Conservation (phyloP, 2,329 filamentous ascomycete genomes). For the Aaosphaeria pasadenensis region DNA sequence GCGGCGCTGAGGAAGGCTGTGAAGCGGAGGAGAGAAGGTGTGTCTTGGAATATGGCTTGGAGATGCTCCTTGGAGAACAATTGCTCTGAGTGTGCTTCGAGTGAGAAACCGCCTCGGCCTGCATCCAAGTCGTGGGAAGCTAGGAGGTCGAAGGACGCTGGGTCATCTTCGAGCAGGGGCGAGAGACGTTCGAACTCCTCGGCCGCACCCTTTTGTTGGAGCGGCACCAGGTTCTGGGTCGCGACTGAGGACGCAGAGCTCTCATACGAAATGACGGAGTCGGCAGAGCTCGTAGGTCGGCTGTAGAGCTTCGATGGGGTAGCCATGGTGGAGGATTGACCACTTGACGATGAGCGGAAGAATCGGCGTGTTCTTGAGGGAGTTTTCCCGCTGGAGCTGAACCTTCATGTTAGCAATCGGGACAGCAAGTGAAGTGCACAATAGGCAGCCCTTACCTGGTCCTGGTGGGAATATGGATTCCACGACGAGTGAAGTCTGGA, state of each 20-base stretch:
- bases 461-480: conserved; percentile 35
- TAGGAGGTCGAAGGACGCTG: conserved; percentile 54
- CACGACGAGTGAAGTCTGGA: conserved; percentile 32
- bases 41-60: conserved; percentile 62
- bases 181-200: conserved; percentile 46
- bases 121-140: conserved; percentile 34
- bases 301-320: conserved; percentile 19
- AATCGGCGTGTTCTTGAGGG: conserved; percentile 8
- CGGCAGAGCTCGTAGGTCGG: conserved; percentile 25
- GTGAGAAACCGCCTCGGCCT: conserved; percentile 43
- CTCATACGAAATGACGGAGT: conserved; percentile 35
- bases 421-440: too few species aligned
- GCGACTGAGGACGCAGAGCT: conserved; percentile 30
- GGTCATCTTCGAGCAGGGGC: conserved; percentile 52
- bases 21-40: conserved; percentile 62
- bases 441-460: conserved; percentile 25
- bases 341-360: conserved; percentile 13
- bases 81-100: conserved; percentile 64
- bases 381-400: conserved; percentile 24
- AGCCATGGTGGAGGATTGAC: conserved; percentile 7
- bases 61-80: conserved; percentile 67
- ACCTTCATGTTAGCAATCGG: too few species aligned
- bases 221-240: conserved; percentile 34
- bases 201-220: conserved; percentile 42
- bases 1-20: conserved; percentile 62